These are phyloP conservation scores for Sporodiniella umbellata DNA, from an alignment of 371 early-diverging fungal species.

Conservation along the genomic window DNA sequence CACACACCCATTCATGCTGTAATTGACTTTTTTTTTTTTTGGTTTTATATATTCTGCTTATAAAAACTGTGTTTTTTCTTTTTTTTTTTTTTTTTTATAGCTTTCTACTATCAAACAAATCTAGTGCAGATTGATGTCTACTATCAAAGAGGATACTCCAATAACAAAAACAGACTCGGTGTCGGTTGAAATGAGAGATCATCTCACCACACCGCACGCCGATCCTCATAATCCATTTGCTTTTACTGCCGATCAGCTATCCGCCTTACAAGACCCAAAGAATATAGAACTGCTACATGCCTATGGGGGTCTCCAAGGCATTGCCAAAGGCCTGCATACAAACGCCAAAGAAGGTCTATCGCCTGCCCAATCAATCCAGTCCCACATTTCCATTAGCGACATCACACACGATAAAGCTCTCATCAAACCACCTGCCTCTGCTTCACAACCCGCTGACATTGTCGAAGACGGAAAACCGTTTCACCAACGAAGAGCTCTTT, in stretches of 20 bases:
- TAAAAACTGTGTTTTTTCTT: background rate
- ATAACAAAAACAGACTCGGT: slow-evolving; percentile 2
- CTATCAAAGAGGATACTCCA: slow-evolving; percentile 8
- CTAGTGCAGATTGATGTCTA: slow-evolving; percentile 5
- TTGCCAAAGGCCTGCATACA: slow-evolving; percentile 48
- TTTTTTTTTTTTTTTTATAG: background rate
- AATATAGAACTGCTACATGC: slow-evolving; percentile 32
- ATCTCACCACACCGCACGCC: slow-evolving; percentile 21
- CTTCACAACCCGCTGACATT: background rate
- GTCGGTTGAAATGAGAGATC: slow-evolving; percentile 20
- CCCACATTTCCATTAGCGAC: slow-evolving; percentile 19
- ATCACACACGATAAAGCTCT: slow-evolving; percentile 10
- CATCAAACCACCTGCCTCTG: background rate
- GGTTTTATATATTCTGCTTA: no score
- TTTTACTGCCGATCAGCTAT: slow-evolving; percentile 43
- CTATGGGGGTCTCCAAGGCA: slow-evolving; percentile 42
- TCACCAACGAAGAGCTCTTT: slow-evolving; percentile 38
- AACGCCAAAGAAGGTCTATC: slow-evolving; percentile 37
- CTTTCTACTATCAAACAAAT: background rate
- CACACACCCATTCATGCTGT: background rate
- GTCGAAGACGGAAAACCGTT: slow-evolving; percentile 9
- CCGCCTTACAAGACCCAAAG: slow-evolving; percentile 51
- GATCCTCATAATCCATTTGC: slow-evolving; percentile 44
- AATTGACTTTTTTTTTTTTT: background rate
- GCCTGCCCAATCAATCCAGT: slow-evolving; percentile 4